Percentiles rank a stretch among this genome's conserved stretches.
These are phyloP conservation scores for Kitagawia praeruptora DNA, from an alignment of 129 eudicot genomes.

Conservation along the genomic window DNA sequence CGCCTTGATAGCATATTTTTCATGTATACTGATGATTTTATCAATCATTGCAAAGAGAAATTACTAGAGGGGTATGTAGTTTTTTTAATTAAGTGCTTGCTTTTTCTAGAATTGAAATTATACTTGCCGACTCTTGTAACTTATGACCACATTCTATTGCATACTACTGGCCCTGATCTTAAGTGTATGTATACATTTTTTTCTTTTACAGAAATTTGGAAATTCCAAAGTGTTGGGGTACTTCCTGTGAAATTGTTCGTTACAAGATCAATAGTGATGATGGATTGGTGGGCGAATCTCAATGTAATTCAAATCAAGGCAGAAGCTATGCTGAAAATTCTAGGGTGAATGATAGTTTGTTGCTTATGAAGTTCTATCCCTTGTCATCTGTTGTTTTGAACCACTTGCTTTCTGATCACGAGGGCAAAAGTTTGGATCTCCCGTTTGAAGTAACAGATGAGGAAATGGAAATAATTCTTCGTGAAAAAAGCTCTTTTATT, in stretches of 20 bases:
- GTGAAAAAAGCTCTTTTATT: constrained; percentile 52
- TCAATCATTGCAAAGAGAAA: constrained; percentile 46
- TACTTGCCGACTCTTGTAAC: no score
- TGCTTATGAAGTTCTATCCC: constrained; percentile 71
- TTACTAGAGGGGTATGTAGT: constrained; percentile 45
- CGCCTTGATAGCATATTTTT: constrained; percentile 57
- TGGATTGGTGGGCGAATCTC: constrained; percentile 11
- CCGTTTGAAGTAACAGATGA: constrained; percentile 71
- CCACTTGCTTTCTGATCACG: constrained; percentile 37
- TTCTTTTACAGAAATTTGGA: constrained; percentile 36
- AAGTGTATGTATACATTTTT: not conserved
- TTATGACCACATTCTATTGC: no score
- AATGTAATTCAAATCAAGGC: constrained; percentile 22
- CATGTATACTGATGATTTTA: constrained; percentile 50
- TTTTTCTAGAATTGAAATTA: not conserved
- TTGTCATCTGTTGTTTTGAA: constrained; percentile 40
- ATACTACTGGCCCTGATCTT: not conserved
- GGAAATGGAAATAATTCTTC: constrained; percentile 46
- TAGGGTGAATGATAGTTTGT: constrained; percentile 69
- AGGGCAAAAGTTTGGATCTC: constrained; percentile 44
- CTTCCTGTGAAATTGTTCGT: constrained; percentile 26
- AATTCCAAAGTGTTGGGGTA: constrained; percentile 51
- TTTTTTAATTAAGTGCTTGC: not conserved
- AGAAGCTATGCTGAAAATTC: constrained; percentile 59
- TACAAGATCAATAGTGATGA: constrained; percentile 19